Conservation (phyloP, 805 yeast genomes). For the Candida golubevii region DNA sequence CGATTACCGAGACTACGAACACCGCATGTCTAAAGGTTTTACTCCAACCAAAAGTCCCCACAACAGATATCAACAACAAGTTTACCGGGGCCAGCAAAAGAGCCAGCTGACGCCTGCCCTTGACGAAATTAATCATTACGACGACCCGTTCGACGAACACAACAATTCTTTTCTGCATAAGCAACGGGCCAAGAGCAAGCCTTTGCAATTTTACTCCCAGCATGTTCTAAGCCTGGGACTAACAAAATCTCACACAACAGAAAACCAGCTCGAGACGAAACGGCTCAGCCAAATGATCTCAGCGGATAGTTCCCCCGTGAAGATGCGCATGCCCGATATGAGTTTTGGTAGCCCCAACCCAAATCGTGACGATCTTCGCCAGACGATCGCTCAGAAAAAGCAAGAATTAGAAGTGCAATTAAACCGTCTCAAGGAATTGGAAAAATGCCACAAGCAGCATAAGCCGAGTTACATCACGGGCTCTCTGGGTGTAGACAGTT, state of each 20-base stretch:
- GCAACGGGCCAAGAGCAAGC: constrained; percentile 3
- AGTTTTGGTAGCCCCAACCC: constrained; percentile 1
- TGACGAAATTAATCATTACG: constrained; percentile 4
- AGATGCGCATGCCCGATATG: constrained; percentile 7
- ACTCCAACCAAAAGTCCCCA: constrained; percentile 6
- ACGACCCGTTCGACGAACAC: constrained; percentile 10
- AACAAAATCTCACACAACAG: constrained; percentile 12
- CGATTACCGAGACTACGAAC: constrained; percentile 4
- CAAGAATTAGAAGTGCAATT: constrained; percentile 39
- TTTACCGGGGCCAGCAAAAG: constrained; percentile 4
- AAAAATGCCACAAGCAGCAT: constrained; percentile 15
- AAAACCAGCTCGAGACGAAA: constrained; percentile 11
- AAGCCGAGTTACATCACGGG: neutral
- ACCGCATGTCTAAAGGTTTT: neutral
- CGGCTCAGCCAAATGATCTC: constrained; percentile 15
- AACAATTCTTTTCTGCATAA: constrained; percentile 8
- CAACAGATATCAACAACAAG: constrained; percentile 1
- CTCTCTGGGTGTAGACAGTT: constrained; percentile 23
- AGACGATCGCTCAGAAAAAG: constrained; percentile 26
- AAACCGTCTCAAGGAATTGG: constrained; percentile 29
- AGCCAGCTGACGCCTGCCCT: constrained; percentile 14
- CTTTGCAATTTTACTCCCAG: constrained; percentile 13
- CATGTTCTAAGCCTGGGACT: constrained; percentile 16
- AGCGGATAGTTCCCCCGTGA: constrained; percentile 22
- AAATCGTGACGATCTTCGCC: constrained; percentile 20